phyloP scores from a whole-genome alignment of 768 basidiomycete species.

The Rhodotorula kratochvilovae region DNA sequence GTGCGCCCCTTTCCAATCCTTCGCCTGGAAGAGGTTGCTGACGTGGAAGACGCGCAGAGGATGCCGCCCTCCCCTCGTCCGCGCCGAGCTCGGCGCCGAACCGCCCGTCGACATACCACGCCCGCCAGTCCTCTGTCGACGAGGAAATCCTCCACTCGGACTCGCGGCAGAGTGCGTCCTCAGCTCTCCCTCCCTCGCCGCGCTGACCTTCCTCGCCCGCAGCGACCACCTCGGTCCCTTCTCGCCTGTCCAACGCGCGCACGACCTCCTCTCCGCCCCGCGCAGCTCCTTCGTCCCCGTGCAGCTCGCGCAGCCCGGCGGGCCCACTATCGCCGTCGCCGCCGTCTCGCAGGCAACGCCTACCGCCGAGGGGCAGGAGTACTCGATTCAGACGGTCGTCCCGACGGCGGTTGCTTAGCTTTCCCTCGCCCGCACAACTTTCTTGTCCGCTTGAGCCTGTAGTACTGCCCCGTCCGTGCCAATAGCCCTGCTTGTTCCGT shows the following conservation, averaged over 20 bases:
- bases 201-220: background rate
- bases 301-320: background rate
- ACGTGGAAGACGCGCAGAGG: background rate
- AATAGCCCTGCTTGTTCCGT: no score
- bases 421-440: no score
- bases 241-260: background rate
- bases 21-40: background rate
- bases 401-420: background rate
- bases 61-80: background rate
- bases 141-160: background rate
- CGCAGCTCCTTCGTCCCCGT: background rate
- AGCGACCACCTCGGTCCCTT: background rate
- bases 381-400: background rate
- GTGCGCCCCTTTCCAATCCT: background rate
- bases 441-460: no score
- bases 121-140: background rate
- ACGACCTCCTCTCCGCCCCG: no score
- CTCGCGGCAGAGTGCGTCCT: background rate
- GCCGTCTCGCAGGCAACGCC: background rate
- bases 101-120: background rate
- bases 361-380: background rate
- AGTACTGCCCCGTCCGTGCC: no score
- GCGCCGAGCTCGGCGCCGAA: background rate
- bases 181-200: background rate
- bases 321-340: background rate